phyloP scores from a whole-genome alignment of 768 basidiomycete species.

The Hemileccinum impolitum region DNA sequence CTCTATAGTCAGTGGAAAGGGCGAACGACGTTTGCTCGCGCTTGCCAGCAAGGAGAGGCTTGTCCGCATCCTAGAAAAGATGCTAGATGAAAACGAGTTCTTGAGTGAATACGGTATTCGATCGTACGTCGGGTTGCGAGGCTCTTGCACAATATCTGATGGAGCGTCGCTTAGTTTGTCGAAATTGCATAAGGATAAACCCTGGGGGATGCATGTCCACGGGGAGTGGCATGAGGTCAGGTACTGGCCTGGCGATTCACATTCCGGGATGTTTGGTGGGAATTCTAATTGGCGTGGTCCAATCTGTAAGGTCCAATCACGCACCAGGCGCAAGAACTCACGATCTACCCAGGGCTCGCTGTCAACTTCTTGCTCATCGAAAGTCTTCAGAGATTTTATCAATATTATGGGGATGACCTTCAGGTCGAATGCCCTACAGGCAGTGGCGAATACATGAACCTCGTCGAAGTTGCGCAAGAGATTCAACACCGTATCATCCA shows the following conservation, averaged over 20 bases:
- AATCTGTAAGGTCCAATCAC: constrained; percentile 51
- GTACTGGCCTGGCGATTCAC: constrained; percentile 98
- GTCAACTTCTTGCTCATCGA: constrained; percentile 96
- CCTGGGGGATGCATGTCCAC: constrained; percentile 94
- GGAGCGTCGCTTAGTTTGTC: constrained; percentile 59
- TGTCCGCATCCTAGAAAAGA: constrained; percentile 85
- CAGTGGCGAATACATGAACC: constrained; percentile 96
- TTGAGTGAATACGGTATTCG: constrained; percentile 93
- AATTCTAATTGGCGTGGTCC: constrained; percentile 98
- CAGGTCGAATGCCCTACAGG: constrained; percentile 97
- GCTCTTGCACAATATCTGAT: constrained; percentile 1
- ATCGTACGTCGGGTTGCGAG: constrained; percentile 58
- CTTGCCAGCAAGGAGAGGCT: constrained; percentile 90
- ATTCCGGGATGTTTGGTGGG: constrained; percentile 97
- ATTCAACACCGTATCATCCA: constrained; percentile 99
- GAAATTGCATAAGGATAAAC: constrained; percentile 83
- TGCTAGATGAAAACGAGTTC: constrained; percentile 97
- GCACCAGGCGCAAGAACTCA: not conserved
- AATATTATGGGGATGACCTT: constrained; percentile 92
- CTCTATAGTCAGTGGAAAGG: constrained; percentile 56
- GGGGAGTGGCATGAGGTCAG: constrained; percentile 88
- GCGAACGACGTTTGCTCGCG: constrained; percentile 83
- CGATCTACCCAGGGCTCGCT: constrained; percentile 68
- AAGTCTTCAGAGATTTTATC: constrained; percentile 94
- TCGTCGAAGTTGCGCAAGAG: constrained; percentile 91